Conservation (phyloP, 192 early-diverging fungal genomes). For the Linnemannia elongata region DNA sequence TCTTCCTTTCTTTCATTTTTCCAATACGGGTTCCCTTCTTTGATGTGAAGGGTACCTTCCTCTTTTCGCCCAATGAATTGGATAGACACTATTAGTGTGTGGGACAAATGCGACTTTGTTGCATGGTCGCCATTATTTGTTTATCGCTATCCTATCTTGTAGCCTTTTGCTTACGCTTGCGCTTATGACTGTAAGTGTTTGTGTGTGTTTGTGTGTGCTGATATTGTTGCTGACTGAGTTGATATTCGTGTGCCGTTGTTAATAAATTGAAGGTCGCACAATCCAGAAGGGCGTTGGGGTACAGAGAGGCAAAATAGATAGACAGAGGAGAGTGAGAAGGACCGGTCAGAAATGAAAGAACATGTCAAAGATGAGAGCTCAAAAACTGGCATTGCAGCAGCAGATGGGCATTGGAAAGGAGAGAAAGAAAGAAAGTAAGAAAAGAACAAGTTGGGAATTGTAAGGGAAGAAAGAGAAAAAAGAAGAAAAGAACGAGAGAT, state of each 20-base stretch:
- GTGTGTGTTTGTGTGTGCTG: background rate
- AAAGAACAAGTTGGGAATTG: background rate
- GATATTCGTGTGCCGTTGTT: background rate
- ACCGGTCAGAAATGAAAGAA: background rate
- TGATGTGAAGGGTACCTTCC: no score
- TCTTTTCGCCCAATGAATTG: no score
- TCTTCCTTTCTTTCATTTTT: no score
- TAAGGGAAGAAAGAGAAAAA: background rate
- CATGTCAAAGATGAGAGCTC: background rate
- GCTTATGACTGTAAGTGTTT: background rate
- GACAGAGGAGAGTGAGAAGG: background rate
- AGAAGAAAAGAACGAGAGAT: background rate
- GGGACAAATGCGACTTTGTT: no score
- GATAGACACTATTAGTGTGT: no score
- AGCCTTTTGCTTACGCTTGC: background rate
- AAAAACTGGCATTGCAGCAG: background rate
- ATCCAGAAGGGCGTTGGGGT: conserved; percentile 3
- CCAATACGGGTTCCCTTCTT: no score
- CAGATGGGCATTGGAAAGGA: background rate
- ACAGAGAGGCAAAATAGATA: background rate
- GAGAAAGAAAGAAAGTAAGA: background rate
- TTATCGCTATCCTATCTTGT: background rate
- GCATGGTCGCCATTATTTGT: no score
- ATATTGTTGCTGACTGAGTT: background rate
- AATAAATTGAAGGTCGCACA: conserved; percentile 5